phyloP scores from a whole-genome alignment of 202 grass and related monocot genomes.

The Hordeum pubiflorum region DNA sequence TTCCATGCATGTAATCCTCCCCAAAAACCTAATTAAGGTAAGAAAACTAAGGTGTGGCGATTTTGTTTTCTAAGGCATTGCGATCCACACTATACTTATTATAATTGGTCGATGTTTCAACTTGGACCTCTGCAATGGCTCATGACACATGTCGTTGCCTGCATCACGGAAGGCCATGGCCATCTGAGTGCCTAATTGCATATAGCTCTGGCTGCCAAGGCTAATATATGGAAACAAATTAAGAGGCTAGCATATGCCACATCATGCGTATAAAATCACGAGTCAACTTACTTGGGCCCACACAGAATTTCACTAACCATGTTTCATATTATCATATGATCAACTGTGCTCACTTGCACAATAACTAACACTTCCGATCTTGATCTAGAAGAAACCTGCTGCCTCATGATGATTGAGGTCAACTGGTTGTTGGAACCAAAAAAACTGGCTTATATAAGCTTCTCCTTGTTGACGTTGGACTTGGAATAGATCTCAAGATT shows the following conservation, averaged over 20 bases:
- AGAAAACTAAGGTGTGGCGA: background rate
- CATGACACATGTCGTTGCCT: constrained; percentile 10
- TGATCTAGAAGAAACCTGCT: constrained; percentile 13
- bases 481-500: constrained; percentile 47
- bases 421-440: constrained; percentile 52
- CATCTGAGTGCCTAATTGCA: background rate
- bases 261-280: constrained; percentile 20
- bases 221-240: background rate
- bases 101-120: constrained; percentile 16
- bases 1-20: constrained; percentile 20
- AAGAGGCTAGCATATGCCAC: background rate
- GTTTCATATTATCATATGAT: background rate
- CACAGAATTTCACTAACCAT: constrained; percentile 32
- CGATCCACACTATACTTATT: constrained; percentile 7
- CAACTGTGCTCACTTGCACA: constrained; percentile 13
- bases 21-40: background rate
- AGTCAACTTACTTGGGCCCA: constrained; percentile 46
- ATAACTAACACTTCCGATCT: constrained; percentile 19
- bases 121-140: constrained; percentile 37
- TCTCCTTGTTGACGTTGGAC: constrained; percentile 30
- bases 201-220: background rate
- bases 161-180: background rate
- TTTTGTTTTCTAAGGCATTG: constrained; percentile 22
- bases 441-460: constrained; percentile 33
- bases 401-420: constrained; percentile 49